phyloP scores from a whole-genome alignment of 768 basidiomycete species.

The Rhizopogon sp. region DNA sequence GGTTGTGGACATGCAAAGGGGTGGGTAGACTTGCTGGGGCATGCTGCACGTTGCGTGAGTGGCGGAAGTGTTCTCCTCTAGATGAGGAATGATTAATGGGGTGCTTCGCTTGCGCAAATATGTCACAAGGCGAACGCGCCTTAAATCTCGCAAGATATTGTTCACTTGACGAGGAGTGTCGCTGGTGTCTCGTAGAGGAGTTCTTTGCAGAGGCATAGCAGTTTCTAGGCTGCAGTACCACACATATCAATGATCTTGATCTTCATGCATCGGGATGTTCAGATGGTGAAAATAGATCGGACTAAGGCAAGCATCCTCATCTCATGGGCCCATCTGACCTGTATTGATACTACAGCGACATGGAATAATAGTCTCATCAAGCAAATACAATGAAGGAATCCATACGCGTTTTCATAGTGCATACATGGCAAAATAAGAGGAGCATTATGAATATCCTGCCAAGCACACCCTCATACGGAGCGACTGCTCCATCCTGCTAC shows the following conservation, averaged over 20 bases:
- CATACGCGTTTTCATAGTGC: conserved; percentile 24
- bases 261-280: background rate
- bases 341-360: background rate
- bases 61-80: conserved; percentile 73
- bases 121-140: conserved; percentile 12
- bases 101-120: background rate
- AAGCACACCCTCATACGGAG: conserved; percentile 25
- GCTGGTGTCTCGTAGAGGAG: background rate
- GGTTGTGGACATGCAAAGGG: conserved; percentile 27
- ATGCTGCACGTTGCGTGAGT: conserved; percentile 46
- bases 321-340: background rate
- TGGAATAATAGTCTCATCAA: background rate
- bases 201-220: background rate
- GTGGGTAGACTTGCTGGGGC: conserved; percentile 13
- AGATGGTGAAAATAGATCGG: background rate
- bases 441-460: conserved; percentile 21
- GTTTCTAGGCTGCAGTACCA: background rate
- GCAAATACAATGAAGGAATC: conserved; percentile 4
- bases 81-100: background rate
- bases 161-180: conserved; percentile 21
- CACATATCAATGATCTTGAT: background rate
- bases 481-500: conserved; percentile 6
- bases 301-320: no score
- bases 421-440: conserved; percentile 21
- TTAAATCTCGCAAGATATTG: conserved; percentile 21